Base-by-base conservation (phyloP, 768 basidiomycete genomes). In the Wakefieldia striispora region DNA sequence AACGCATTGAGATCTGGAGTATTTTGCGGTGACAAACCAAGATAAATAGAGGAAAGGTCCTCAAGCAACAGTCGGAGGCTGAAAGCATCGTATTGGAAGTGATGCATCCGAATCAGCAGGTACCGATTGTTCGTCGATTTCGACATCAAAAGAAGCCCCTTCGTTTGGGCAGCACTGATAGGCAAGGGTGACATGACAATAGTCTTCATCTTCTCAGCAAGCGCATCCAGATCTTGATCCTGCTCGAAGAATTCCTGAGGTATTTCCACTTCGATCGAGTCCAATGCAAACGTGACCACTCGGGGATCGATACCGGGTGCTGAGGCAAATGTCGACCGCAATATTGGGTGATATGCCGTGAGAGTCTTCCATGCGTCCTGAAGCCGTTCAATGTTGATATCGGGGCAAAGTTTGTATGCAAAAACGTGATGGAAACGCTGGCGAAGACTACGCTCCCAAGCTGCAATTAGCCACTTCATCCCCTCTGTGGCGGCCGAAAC, bases 61-160 rank as follows among this genome's bases (percentile, higher is more conserved):
- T 72, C 61, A 2, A 74, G 42, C 12, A 78, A 54, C 20, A 77
- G 62, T 23, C 57, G 65, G 26, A 78, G 60, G 56, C 74, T 75
- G 73, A 74, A 72, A 7, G 75, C 77, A 43, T 78, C 77, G 54
- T 77, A 78, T 59, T 77, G 77, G 61, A 76, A 75, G 57, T 78
- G 77, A 48, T 78, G 75, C 27, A 78, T 61, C n/a, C 62, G 60
- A n/a, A 70, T 43, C 9, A 70, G 41, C 5, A 70, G 47, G 39
- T 62, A 68, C n/a, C 43, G 49, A 9, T 36, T 39, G 23, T 37
- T 40, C 0, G 43, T 40, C 9, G 47, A 55, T 23, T 40, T 49
- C 21, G 31, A 54, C 23, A 27, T 50, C 7, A 69, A 21, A 23
- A 66, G 53, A 20, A 58, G 26, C 9, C 59, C 66, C 21, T 50